Evolutionary conservation across 495 filamentous ascomycete genomes (phyloP), one percentile per base, ranked within the genome.

Genomic region (Xylaria telfairii): DNA sequence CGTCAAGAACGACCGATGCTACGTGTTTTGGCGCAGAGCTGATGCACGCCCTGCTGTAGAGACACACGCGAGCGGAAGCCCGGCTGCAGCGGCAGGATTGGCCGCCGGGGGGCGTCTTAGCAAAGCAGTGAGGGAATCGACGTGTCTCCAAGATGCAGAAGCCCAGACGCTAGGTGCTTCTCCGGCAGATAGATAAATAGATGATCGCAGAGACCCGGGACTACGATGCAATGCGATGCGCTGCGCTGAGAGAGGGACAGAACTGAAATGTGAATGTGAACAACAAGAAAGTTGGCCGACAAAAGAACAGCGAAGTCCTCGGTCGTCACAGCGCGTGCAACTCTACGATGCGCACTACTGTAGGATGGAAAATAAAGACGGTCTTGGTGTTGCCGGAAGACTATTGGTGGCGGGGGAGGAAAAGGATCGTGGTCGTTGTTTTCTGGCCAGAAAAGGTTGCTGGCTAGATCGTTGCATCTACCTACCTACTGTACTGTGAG

Each of bases 391-490:
- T 34, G 47, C 28, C 4, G 64, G 10, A n/a, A 41, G 28, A n/a
- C 21, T 26, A 66, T 53, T 66, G 47, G 64, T 28, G 42, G 34
- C 34, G 46, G 47, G 64, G 62, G 28, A 26, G 5, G 0, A 30
- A 39, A 54, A 66, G 64, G 47, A 53, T 66, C 47, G 46, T 47
- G 47, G 26, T 41, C 28, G 46, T 66, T 54, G 28, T 62, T 42
- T 65, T 66, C 42, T 28, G 9, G 44, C 17, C 28, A 49, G 42
- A 41, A 34, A 66, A 34, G 15, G 64, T 42, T 54, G 64, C 21
- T 42, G 59, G 42, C 59, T 62, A n/a, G 59, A 28, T 28, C 59
- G 59, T 62, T n/a, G 37, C 4, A n/a, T n/a, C n/a, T n/a, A n/a
- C 5, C 37, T 24, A 6, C 37, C 26, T 62, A 24, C 34, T 42